phyloP scores from a whole-genome alignment of 176 grass and related monocot genomes.

The Bonia amplexicaulis region DNA sequence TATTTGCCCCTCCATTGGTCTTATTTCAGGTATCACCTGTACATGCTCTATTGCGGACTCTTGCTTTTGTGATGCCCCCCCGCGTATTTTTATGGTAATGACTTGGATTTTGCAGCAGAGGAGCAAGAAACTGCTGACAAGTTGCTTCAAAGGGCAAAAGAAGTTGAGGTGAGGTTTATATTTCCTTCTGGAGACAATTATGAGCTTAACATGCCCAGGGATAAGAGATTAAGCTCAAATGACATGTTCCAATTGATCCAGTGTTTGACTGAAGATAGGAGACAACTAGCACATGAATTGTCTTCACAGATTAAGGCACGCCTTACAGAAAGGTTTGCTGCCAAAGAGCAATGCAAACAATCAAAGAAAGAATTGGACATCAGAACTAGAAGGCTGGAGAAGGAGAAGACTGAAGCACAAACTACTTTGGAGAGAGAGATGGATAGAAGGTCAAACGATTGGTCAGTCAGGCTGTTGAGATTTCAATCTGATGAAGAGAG shows the following conservation, averaged over 20 bases:
- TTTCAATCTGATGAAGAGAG: constrained; percentile 86
- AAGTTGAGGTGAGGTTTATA: constrained; percentile 54
- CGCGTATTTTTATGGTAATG: constrained; percentile 9
- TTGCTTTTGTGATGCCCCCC: neutral
- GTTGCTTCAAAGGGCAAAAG: constrained; percentile 56
- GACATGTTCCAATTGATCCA: constrained; percentile 53
- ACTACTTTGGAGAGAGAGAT: constrained; percentile 58
- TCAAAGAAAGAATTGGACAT: constrained; percentile 52
- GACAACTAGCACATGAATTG: constrained; percentile 50
- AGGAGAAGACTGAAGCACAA: constrained; percentile 69
- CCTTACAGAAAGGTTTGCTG: constrained; percentile 57
- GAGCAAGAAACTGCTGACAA: constrained; percentile 48
- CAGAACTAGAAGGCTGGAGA: constrained; percentile 60
- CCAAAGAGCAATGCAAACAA: constrained; percentile 61
- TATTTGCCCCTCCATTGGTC: neutral
- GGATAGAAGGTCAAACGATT: constrained; percentile 65
- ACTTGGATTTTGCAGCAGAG: constrained; percentile 12
- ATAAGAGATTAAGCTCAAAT: constrained; percentile 27
- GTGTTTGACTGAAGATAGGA: constrained; percentile 68
- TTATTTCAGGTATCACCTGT: constrained; percentile 21
- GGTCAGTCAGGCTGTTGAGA: constrained; percentile 53
- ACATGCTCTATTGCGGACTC: neutral
- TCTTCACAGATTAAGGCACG: constrained; percentile 81
- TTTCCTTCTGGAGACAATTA: constrained; percentile 37
- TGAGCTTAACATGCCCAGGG: constrained; percentile 39